These are phyloP conservation scores for Coniferiporia sulphurascens DNA, from an alignment of 1,284 basidiomycete species.

Conservation along the genomic window DNA sequence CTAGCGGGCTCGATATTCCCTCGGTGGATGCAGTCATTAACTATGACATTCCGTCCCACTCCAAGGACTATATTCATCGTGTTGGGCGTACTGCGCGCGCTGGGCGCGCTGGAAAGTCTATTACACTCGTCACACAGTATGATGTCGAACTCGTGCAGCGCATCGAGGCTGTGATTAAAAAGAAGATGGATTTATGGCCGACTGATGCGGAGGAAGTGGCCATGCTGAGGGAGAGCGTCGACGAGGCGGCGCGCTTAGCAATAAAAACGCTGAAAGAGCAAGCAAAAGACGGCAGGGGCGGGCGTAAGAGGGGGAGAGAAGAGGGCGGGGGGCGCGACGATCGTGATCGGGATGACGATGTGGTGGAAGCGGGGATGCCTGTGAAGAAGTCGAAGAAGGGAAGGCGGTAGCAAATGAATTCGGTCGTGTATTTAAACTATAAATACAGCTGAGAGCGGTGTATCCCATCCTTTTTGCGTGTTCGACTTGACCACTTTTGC, in stretches of 20 bases:
- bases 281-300: constrained; percentile 45
- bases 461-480: too few species aligned
- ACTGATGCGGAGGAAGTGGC: constrained; percentile 90
- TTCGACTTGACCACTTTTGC: too few species aligned
- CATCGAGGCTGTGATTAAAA: constrained; percentile 88
- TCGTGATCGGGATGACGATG: constrained; percentile 82
- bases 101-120: constrained; percentile 90
- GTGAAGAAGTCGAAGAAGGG: constrained; percentile 41
- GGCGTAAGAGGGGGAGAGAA: constrained; percentile 52
- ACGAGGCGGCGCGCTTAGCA: constrained; percentile 84
- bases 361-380: constrained; percentile 78
- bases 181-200: constrained; percentile 90
- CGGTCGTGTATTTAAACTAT: neutral
- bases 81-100: constrained; percentile 97
- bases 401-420: constrained; percentile 22
- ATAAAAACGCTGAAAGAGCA: constrained; percentile 75
- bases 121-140: constrained; percentile 97
- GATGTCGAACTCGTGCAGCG: constrained; percentile 96
- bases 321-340: constrained; percentile 56
- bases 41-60: constrained; percentile 97
- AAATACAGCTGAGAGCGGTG: neutral
- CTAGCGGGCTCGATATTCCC: constrained; percentile 92
- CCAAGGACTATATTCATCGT: constrained; percentile 98
- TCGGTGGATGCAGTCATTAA: constrained; percentile 97
- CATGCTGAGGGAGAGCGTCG: constrained; percentile 84